phyloP scores from a whole-genome alignment of 257 asterid species.

The Solanum sitiens region DNA sequence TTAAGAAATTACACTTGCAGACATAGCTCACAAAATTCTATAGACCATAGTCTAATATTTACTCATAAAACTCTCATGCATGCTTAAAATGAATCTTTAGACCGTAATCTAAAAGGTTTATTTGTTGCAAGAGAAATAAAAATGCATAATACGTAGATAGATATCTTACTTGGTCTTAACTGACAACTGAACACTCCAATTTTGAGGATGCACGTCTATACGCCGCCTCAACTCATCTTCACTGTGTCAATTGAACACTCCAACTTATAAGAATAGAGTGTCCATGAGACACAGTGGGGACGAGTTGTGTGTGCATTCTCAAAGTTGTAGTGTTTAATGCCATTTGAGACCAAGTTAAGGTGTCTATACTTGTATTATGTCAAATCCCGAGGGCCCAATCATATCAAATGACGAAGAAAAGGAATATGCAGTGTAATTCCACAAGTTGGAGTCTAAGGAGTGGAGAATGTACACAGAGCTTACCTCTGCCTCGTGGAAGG shows the following conservation, averaged over 20 bases:
- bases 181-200: background rate
- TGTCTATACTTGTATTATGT: background rate
- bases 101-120: background rate
- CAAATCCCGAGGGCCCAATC: background rate
- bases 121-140: background rate
- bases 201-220: background rate
- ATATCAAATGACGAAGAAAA: background rate
- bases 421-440: no score
- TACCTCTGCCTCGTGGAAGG: background rate
- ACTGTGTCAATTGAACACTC: background rate
- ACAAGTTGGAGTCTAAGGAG: no score
- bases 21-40: background rate
- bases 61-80: background rate
- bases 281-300: background rate
- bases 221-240: background rate
- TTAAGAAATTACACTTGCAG: background rate
- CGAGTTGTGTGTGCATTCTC: background rate
- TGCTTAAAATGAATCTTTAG: background rate
- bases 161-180: background rate
- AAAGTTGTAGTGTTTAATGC: background rate
- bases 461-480: background rate
- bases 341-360: background rate
- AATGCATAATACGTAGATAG: background rate
- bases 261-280: background rate
- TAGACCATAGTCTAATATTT: background rate